These are phyloP conservation scores for Aspergillus quadricinctus DNA, from an alignment of 2,329 filamentous ascomycete species.

Conservation along the genomic window DNA sequence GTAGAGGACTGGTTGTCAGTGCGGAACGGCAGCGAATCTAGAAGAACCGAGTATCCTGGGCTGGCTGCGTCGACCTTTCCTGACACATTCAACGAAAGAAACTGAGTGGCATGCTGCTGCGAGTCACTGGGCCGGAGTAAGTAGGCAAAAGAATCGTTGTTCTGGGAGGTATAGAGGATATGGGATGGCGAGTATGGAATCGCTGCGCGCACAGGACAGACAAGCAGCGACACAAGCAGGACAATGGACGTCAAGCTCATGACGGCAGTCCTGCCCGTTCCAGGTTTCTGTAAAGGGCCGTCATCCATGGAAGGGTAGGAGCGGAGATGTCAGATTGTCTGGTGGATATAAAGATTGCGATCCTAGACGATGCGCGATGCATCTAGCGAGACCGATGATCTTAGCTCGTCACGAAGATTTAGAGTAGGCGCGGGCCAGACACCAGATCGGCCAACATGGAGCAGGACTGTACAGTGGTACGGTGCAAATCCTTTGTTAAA, in stretches of 20 bases:
- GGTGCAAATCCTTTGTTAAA: background rate
- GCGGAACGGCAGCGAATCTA: slow-evolving; percentile 24
- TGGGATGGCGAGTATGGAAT: slow-evolving; percentile 76
- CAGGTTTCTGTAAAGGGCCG: slow-evolving; percentile 6
- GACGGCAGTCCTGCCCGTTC: slow-evolving; percentile 12
- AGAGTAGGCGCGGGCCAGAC: slow-evolving; percentile 7
- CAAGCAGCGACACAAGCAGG: slow-evolving; percentile 18
- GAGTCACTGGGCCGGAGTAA: slow-evolving; percentile 59
- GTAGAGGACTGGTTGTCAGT: slow-evolving; percentile 49
- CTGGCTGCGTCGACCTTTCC: slow-evolving; percentile 49
- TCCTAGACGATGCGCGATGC: slow-evolving; percentile 7
- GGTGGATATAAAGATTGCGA: slow-evolving; percentile 3
- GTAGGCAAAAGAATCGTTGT: slow-evolving; percentile 59
- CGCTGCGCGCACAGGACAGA: slow-evolving; percentile 28
- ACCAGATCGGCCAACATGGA: slow-evolving; percentile 9
- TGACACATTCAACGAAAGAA: slow-evolving; percentile 65
- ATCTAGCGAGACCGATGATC: slow-evolving; percentile 15
- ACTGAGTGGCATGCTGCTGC: slow-evolving; percentile 44
- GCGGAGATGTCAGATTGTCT: background rate
- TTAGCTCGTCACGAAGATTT: slow-evolving; percentile 8
- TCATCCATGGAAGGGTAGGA: slow-evolving; percentile 13
- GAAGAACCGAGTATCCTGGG: slow-evolving; percentile 28
- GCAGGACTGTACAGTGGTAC: background rate
- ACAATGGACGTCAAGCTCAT: slow-evolving; percentile 8
- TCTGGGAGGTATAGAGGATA: slow-evolving; percentile 55